These are phyloP conservation scores for Boletus rex-veris DNA, from an alignment of 768 basidiomycete genomes.

Conservation along the genomic window DNA sequence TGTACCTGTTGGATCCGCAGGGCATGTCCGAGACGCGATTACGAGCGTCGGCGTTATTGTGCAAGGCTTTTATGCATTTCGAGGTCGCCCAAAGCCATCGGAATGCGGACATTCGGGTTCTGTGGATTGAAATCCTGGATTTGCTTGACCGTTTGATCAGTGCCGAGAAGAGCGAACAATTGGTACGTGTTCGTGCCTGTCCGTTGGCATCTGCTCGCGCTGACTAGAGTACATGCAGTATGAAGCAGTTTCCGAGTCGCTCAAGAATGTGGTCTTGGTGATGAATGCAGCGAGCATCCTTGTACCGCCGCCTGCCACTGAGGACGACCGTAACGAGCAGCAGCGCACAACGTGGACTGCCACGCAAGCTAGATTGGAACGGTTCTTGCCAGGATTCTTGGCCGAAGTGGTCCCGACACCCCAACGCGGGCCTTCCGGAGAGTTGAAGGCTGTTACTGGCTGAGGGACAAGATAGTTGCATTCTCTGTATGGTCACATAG, in stretches of 20 bases:
- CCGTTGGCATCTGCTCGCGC: neutral
- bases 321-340: slow-evolving; percentile 51
- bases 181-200: slow-evolving; percentile 46
- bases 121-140: slow-evolving; percentile 91
- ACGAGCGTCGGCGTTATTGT: slow-evolving; percentile 83
- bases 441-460: slow-evolving; percentile 11
- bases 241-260: slow-evolving; percentile 92
- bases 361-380: slow-evolving; percentile 83
- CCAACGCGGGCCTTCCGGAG: slow-evolving; percentile 3
- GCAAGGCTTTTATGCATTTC: slow-evolving; percentile 95
- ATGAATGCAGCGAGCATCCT: slow-evolving; percentile 90
- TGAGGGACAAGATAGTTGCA: slow-evolving; percentile 8
- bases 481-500: slow-evolving; percentile 1
- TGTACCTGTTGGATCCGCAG: slow-evolving; percentile 71
- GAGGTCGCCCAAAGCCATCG: slow-evolving; percentile 66
- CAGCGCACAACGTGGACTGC: slow-evolving; percentile 78
- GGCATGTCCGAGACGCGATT: slow-evolving; percentile 92
- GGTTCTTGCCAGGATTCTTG: slow-evolving; percentile 90
- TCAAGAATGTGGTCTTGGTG: slow-evolving; percentile 94
- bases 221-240: slow-evolving; percentile 46
- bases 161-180: slow-evolving; percentile 76
- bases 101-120: slow-evolving; percentile 59
- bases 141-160: slow-evolving; percentile 87
- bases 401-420: slow-evolving; percentile 58
- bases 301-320: slow-evolving; percentile 47